Evolutionary conservation across 768 basidiomycete species (phyloP), one percentile per base, ranked within the genome.

Genomic region (Leccinum uliginosum): DNA sequence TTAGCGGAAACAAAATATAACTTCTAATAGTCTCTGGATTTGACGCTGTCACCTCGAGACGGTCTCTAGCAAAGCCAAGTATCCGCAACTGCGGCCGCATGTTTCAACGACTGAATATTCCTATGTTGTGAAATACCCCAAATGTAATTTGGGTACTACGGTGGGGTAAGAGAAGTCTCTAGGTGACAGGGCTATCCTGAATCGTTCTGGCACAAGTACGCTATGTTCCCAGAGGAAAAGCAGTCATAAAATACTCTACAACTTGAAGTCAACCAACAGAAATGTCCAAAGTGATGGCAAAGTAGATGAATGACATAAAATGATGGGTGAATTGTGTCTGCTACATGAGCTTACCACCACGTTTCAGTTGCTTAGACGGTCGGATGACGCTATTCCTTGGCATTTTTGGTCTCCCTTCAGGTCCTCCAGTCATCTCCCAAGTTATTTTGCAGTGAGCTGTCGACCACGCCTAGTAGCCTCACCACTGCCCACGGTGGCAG

Each of bases 401-500:
- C 14, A 6, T 12, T 11, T 38, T 53, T 24, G 53, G 9, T 48
- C 11, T 51, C 30, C 30, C 21, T 15, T 45, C 35, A 29, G 30
- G 15, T 19, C 34, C 45, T 19, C 19, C 19, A 5, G n/a, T n/a
- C 40, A 40, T 14, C 8, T 30, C 26, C 59, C 46, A 26, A 45
- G 46, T 10, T 30, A 14, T 49, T 54, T 63, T n/a, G 53, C 51
- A 26, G 32, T 54, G 49, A 55, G 40, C 19, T 19, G 51, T 50
- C 24, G 50, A n/a, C 38, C 34, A 21, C 44, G 59, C 49, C 50
- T 32, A 21, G 49, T 32, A 21, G 49, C 50, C 19, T 51, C 47
- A 17, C 17, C 55, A 21, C 30, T 53, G 5, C 19, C 35, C n/a
- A n/a, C n/a, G n/a, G n/a, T n/a, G n/a, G n/a, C n/a, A n/a, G n/a